Conservation (phyloP, 768 basidiomycete species). For the Psilocybe tampanensis region DNA sequence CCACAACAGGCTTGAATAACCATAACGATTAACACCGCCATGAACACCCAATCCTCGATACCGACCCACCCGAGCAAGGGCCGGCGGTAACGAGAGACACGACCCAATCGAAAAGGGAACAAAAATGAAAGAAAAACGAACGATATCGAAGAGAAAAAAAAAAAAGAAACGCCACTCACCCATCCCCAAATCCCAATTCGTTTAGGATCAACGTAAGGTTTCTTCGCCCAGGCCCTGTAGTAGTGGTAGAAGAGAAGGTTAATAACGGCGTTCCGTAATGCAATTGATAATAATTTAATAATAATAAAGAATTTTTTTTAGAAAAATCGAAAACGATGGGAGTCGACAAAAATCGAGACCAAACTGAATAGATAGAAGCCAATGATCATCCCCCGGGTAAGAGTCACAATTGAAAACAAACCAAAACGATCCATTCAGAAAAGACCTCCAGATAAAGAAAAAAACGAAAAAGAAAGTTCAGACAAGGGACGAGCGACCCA, state of each 20-base stretch:
- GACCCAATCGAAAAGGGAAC: background rate
- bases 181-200: slow-evolving; percentile 98
- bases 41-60: no score
- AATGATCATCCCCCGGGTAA: no score
- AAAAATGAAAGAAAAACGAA: background rate
- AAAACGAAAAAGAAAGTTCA: background rate
- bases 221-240: slow-evolving; percentile 77
- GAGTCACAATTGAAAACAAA: slow-evolving; percentile 3
- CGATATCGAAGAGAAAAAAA: background rate
- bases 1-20: background rate
- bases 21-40: background rate
- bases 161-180: slow-evolving; percentile 51
- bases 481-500: no score
- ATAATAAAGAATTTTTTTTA: background rate
- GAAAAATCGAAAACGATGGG: background rate
- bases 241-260: slow-evolving; percentile 5
- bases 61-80: no score
- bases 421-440: background rate
- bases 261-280: background rate
- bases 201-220: slow-evolving; percentile 84
- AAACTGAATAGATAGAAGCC: no score
- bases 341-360: no score
- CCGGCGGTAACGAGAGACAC: background rate
- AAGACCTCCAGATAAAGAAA: background rate
- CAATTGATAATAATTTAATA: background rate